phyloP scores from a whole-genome alignment of 2,329 filamentous ascomycete species.

The Talaromyces sp. region DNA sequence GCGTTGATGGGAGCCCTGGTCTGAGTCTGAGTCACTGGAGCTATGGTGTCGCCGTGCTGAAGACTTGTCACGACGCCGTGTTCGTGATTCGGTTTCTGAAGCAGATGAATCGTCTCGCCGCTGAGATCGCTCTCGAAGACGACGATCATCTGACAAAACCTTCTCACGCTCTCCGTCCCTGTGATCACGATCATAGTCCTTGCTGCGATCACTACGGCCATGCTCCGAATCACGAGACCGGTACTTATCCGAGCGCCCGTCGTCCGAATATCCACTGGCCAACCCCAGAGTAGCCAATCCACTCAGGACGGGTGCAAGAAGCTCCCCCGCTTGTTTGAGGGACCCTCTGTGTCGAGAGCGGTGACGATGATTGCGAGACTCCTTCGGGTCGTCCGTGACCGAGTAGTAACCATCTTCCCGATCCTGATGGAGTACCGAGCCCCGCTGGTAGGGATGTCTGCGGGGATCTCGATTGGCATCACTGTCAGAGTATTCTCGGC shows the following conservation, averaged over 20 bases:
- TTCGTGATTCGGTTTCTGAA: constrained; percentile 30
- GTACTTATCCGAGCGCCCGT: constrained; percentile 20
- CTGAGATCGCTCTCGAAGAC: constrained; percentile 19
- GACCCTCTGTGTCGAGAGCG: constrained; percentile 10
- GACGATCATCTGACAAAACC: constrained; percentile 15
- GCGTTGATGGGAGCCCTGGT: constrained; percentile 18
- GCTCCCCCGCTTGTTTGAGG: constrained; percentile 15
- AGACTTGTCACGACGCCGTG: constrained; percentile 26
- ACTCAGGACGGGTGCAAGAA: constrained; percentile 15
- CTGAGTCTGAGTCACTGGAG: constrained; percentile 21
- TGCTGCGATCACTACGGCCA: constrained; percentile 14
- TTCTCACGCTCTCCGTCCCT: constrained; percentile 13
- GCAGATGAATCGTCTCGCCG: constrained; percentile 17
- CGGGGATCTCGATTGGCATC: constrained; percentile 33
- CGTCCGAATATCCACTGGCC: constrained; percentile 32
- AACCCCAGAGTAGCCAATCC: constrained; percentile 34
- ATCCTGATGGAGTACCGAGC: constrained; percentile 46
- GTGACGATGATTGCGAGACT: constrained; percentile 30
- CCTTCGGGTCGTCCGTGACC: constrained; percentile 39
- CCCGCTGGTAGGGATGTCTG: constrained; percentile 37
- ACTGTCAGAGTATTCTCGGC: constrained; percentile 19
- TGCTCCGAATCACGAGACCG: constrained; percentile 20
- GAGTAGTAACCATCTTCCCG: constrained; percentile 40
- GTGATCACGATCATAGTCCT: constrained; percentile 1
- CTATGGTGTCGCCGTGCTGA: constrained; percentile 18